These are phyloP conservation scores for Stipa capillata DNA, from an alignment of 176 grass and related monocot species.

Conservation along the genomic window DNA sequence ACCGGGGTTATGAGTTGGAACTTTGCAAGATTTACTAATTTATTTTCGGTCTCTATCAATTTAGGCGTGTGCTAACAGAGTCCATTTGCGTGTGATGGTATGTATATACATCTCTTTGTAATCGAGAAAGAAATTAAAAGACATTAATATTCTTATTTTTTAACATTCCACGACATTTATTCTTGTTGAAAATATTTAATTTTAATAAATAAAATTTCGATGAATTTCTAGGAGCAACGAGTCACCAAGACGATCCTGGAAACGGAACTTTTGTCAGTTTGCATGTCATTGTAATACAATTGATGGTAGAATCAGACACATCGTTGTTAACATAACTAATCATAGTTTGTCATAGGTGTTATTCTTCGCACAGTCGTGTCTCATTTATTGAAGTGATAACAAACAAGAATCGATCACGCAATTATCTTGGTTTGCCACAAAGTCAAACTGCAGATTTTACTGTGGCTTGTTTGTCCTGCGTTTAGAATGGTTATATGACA, in stretches of 20 bases:
- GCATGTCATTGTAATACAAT: neutral
- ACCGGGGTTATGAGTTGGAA: too few relatives aligned
- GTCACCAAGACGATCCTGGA: neutral
- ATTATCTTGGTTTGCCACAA: too few relatives aligned
- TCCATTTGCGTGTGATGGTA: too few relatives aligned
- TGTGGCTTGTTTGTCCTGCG: neutral
- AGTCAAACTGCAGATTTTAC: slow-evolving; percentile 2
- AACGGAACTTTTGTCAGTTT: neutral
- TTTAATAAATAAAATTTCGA: neutral
- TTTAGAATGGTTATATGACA: neutral
- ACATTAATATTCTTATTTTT: neutral
- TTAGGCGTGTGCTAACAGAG: too few relatives aligned
- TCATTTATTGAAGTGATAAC: neutral
- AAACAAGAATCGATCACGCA: slow-evolving; percentile 1
- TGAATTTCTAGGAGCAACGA: neutral
- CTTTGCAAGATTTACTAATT: too few relatives aligned
- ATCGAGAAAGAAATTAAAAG: too few relatives aligned
- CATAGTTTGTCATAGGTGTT: neutral
- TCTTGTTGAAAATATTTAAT: neutral
- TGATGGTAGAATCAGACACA: neutral
- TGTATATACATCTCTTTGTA: too few relatives aligned
- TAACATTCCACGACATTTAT: neutral
- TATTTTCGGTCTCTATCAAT: too few relatives aligned
- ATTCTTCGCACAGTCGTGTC: neutral
- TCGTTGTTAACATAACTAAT: neutral